These are phyloP conservation scores for Penicillium griseofulvum DNA, from an alignment of 2,329 filamentous ascomycete species.

Conservation along the genomic window DNA sequence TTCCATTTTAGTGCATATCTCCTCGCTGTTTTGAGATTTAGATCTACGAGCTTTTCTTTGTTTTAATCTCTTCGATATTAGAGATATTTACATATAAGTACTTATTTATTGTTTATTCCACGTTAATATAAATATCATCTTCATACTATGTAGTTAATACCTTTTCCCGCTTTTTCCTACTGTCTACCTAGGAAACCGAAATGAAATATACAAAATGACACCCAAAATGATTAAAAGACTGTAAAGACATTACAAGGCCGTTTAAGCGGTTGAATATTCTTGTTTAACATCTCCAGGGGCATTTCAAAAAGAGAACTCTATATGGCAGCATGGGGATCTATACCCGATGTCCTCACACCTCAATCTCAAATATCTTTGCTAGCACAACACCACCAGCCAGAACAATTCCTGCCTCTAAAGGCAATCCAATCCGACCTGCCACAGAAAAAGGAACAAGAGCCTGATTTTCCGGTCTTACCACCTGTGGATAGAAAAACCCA, in stretches of 20 bases:
- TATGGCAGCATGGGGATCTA: not conserved
- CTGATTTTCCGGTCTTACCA: slow-evolving; percentile 4
- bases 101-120: not conserved
- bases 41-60: not conserved
- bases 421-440: not conserved
- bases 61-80: not conserved
- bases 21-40: slow-evolving; percentile 4
- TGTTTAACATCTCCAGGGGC: not conserved
- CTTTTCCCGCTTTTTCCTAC: too few species aligned
- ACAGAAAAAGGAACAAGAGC: slow-evolving; percentile 5
- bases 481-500: slow-evolving; percentile 5
- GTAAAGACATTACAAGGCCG: too few species aligned
- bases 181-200: not conserved
- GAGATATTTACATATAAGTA: not conserved
- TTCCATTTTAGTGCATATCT: slow-evolving; percentile 6
- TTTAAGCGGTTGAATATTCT: too few species aligned
- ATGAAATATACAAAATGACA: too few species aligned
- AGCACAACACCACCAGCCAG: slow-evolving; percentile 4
- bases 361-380: slow-evolving; percentile 7
- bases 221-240: too few species aligned
- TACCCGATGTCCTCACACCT: not conserved
- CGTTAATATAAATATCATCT: too few species aligned
- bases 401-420: not conserved
- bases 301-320: not conserved
- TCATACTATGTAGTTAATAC: too few species aligned